Evolutionary conservation across 2,329 filamentous ascomycete species (phyloP).

Genomic region (Neonectria ditissima): DNA sequence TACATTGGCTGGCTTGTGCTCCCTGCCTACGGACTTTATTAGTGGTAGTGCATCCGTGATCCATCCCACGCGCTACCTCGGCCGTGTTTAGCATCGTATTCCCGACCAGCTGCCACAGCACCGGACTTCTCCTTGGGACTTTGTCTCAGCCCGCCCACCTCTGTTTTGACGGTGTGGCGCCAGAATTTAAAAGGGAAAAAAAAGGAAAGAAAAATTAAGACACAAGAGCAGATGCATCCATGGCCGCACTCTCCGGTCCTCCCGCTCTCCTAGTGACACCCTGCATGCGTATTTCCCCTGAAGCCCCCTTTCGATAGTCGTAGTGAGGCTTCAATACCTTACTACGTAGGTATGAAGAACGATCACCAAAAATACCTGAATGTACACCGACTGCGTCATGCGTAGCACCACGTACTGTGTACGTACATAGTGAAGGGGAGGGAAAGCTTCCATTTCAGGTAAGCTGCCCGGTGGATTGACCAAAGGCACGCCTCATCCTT

Average conservation of each 20-base stretch:
- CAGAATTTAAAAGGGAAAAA: conserved; percentile 10
- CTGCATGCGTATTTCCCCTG: conserved; percentile 13
- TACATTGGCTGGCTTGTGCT: not conserved
- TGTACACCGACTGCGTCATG: not conserved
- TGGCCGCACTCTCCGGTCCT: conserved; percentile 13
- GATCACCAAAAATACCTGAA: not conserved
- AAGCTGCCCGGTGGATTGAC: conserved; percentile 12
- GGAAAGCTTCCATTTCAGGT: conserved; percentile 7
- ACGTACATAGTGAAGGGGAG: not conserved
- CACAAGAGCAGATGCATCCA: conserved; percentile 1
- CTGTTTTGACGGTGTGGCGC: conserved; percentile 20
- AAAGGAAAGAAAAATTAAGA: not conserved
- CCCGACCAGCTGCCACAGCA: conserved; percentile 1
- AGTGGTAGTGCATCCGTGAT: not conserved
- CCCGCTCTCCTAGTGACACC: conserved; percentile 10
- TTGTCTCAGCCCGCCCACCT: conserved; percentile 7
- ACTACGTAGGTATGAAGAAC: not conserved
- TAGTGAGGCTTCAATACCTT: conserved; percentile 1
- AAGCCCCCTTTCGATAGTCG: not conserved
- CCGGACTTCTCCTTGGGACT: not conserved
- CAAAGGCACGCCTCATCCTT: conserved; percentile 11
- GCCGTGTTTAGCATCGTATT: conserved; percentile 15
- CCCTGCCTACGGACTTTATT: not conserved
- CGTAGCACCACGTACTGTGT: not conserved
- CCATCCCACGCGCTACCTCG: conserved; percentile 1